Evolutionary conservation across 441 rosid species (phyloP), one percentile per base, ranked within the genome.

Genomic region (Raphanus hybrid): DNA sequence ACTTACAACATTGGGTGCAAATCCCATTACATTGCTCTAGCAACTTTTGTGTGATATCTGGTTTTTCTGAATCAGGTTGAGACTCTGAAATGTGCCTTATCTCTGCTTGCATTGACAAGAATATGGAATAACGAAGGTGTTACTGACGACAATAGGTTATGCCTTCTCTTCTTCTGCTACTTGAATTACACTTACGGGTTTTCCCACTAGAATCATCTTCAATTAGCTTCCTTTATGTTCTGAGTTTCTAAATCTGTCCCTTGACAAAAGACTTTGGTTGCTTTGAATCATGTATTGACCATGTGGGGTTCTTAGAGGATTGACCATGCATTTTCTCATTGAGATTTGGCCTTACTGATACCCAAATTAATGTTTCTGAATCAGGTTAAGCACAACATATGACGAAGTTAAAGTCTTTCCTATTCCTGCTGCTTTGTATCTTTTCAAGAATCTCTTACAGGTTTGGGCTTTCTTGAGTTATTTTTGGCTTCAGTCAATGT

Each of bases 381-480:
- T 74, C 81, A 93, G 98, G 88, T 87, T 95, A 87, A 88, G 91
- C 75, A 90, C 97, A 23, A 93, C 95, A 61, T 74, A 84, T 58
- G 90, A 93, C 8, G 98, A 93, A 89, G 97, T 96, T 80, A 90
- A 76, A 70, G 97, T 96, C 73, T 96, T 89, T 69, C 99, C 99
- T 26, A 86, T 93, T 75, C 98, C 97, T 66, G 99, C 99, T 2
- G 89, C 84, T 18, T 95, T 96, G 81, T 96, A 93, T 79, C 97
- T 96, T 69, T 84, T 95, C 75, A 96, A 93, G 87, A 96, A 96
- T 87, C 88, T 96, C 86, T 97, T 96, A 75, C 98, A 96, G 94
- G 99, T 54, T 92, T 60, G 14, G 82, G 82, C 41, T 79, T 57
- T 71, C 37, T 41, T 74, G 11, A 12, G 60, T 66, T 80, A 1